phyloP scores from a whole-genome alignment of 2,329 filamentous ascomycete genomes.

The Thielaviopsis euricoi region DNA sequence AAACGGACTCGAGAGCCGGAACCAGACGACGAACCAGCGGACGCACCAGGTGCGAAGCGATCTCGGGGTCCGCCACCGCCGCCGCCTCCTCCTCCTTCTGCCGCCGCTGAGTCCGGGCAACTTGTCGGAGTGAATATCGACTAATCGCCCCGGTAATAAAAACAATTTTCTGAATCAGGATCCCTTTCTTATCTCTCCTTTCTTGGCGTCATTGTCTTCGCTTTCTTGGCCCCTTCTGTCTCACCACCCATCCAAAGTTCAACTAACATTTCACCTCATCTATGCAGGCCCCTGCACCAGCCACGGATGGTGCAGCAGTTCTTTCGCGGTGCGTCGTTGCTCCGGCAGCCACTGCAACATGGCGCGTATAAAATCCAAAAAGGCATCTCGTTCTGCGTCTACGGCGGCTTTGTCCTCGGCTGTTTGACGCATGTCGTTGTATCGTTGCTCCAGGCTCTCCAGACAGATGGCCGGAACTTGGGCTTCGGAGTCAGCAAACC shows the following conservation, averaged over 20 bases:
- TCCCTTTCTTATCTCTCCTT: neutral
- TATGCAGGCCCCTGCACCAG: neutral
- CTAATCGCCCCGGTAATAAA: too few species aligned
- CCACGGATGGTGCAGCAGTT: constrained; percentile 7
- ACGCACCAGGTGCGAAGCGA: too few species aligned
- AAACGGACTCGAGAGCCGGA: too few species aligned
- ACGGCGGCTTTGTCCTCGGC: neutral
- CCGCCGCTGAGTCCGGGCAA: too few species aligned
- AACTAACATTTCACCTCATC: neutral
- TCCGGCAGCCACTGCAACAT: constrained; percentile 11
- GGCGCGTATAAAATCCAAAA: constrained; percentile 5
- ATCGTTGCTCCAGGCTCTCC: constrained; percentile 7
- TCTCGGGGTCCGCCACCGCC: too few species aligned
- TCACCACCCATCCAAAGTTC: too few species aligned
- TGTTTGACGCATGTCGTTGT: neutral
- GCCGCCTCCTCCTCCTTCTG: too few species aligned
- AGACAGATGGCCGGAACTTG: constrained; percentile 7
- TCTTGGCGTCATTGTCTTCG: neutral
- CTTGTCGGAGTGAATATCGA: too few species aligned
- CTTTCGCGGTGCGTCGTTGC: constrained; percentile 4
- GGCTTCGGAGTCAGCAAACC: constrained; percentile 8
- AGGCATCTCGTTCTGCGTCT: constrained; percentile 1
- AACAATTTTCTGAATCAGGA: too few species aligned
- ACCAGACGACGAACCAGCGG: too few species aligned
- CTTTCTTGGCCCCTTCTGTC: neutral